Conservation (phyloP, 2,329 filamentous ascomycete genomes). For the Seiridium cupressi region DNA sequence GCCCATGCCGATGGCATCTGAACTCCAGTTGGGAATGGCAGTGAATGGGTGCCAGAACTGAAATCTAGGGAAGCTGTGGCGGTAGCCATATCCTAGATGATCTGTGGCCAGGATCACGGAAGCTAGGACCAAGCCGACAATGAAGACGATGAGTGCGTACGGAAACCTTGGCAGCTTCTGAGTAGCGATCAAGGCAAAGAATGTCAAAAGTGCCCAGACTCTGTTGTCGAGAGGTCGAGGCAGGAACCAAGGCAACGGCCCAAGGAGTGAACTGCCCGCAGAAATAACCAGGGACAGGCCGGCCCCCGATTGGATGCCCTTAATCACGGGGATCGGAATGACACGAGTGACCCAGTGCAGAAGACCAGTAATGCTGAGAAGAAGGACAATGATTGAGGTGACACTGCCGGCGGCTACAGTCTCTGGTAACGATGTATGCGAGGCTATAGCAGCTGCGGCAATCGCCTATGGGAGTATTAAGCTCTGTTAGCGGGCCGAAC, state of each 20-base stretch:
- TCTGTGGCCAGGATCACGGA: conserved; percentile 37
- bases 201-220: conserved; percentile 73
- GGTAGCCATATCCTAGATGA: conserved; percentile 8
- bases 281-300: conserved; percentile 80
- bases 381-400: conserved; percentile 68
- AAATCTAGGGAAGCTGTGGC: conserved; percentile 46
- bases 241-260: conserved; percentile 64
- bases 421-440: conserved; percentile 62
- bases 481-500: not conserved
- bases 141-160: conserved; percentile 73
- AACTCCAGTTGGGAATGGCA: conserved; percentile 42
- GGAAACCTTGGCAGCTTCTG: conserved; percentile 66
- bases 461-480: conserved; percentile 59
- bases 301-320: conserved; percentile 92
- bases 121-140: conserved; percentile 67
- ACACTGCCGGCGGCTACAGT: conserved; percentile 83
- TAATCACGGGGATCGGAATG: conserved; percentile 84
- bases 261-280: conserved; percentile 67
- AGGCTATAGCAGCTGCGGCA: conserved; percentile 80
- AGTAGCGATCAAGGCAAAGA: conserved; percentile 67
- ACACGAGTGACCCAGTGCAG: conserved; percentile 69
- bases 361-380: conserved; percentile 79
- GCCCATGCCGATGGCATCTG: conserved; percentile 54
- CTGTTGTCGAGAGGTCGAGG: conserved; percentile 74
- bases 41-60: conserved; percentile 59